Evolutionary conservation across 805 yeast species (phyloP).

Genomic region (Ogataea naganishii): DNA sequence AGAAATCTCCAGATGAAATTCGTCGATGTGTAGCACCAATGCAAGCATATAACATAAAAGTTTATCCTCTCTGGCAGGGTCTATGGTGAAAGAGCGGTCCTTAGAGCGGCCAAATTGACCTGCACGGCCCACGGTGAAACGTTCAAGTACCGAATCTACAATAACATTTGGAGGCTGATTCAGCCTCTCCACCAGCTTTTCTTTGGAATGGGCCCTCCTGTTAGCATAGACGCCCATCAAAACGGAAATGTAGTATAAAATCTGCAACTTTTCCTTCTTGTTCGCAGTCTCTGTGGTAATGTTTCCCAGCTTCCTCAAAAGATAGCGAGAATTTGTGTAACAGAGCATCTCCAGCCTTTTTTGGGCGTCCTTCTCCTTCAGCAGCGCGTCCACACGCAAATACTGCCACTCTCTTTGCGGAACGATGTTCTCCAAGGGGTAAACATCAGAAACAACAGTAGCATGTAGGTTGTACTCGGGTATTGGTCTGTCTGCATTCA

Average conservation of each 20-base stretch:
- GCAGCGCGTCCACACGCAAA: constrained; percentile 55
- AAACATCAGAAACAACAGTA: constrained; percentile 69
- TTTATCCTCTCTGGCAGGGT: constrained; percentile 84
- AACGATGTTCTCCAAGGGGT: constrained; percentile 65
- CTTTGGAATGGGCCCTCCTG: constrained; percentile 56
- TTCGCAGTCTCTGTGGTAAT: constrained; percentile 29
- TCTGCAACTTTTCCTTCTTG: constrained; percentile 51
- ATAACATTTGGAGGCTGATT: constrained; percentile 66
- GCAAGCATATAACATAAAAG: constrained; percentile 72
- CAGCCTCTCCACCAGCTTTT: constrained; percentile 48
- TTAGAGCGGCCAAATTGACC: constrained; percentile 66
- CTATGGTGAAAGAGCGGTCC: constrained; percentile 69
- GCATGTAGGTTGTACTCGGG: constrained; percentile 74
- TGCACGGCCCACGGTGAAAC: constrained; percentile 61
- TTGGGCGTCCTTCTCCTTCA: constrained; percentile 44
- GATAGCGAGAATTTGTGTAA: constrained; percentile 43
- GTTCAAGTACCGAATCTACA: constrained; percentile 60
- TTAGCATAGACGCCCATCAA: constrained; percentile 72
- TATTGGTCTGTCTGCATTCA: constrained; percentile 69
- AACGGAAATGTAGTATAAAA: constrained; percentile 73
- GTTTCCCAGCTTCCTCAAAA: constrained; percentile 37
- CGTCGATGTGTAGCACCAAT: constrained; percentile 65
- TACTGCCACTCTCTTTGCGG: constrained; percentile 54
- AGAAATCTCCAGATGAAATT: constrained; percentile 62
- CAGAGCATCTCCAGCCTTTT: constrained; percentile 55